These are phyloP conservation scores for Hemisphaericaspora xylofermentans DNA, from an alignment of 1,139 yeast genomes.

Conservation along the genomic window DNA sequence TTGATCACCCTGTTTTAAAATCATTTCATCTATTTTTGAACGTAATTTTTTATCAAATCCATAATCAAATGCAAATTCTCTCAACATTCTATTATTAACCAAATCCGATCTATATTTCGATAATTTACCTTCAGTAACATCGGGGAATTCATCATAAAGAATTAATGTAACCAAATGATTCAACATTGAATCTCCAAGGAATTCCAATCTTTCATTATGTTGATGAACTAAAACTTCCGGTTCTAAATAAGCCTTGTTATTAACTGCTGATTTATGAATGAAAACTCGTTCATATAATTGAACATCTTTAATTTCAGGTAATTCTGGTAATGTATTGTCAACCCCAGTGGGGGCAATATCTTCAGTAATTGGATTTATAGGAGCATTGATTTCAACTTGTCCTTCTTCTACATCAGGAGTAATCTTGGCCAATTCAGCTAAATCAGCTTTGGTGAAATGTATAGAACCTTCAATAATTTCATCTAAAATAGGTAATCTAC, in stretches of 20 bases:
- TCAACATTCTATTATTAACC: conserved; percentile 72
- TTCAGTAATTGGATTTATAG: conserved; percentile 12
- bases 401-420: conserved; percentile 4
- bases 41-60: conserved; percentile 64
- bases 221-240: conserved; percentile 57
- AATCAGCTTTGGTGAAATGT: conserved; percentile 12
- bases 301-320: conserved; percentile 67
- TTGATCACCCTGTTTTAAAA: conserved; percentile 37
- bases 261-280: conserved; percentile 73
- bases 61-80: conserved; percentile 69
- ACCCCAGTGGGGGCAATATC: conserved; percentile 32
- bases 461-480: conserved; percentile 32
- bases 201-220: conserved; percentile 90
- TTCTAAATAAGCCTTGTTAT: conserved; percentile 55
- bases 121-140: conserved; percentile 78
- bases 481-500: conserved; percentile 50
- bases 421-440: conserved; percentile 8
- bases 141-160: conserved; percentile 64
- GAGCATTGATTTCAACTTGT: conserved; percentile 8
- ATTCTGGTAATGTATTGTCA: conserved; percentile 42
- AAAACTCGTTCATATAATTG: conserved; percentile 69
- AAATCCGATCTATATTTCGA: conserved; percentile 69
- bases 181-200: conserved; percentile 86
- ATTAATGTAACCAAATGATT: conserved; percentile 71
- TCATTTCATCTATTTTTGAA: conserved; percentile 41